These are phyloP conservation scores for Mycena vulgaris DNA, from an alignment of 768 basidiomycete genomes.

Conservation along the genomic window DNA sequence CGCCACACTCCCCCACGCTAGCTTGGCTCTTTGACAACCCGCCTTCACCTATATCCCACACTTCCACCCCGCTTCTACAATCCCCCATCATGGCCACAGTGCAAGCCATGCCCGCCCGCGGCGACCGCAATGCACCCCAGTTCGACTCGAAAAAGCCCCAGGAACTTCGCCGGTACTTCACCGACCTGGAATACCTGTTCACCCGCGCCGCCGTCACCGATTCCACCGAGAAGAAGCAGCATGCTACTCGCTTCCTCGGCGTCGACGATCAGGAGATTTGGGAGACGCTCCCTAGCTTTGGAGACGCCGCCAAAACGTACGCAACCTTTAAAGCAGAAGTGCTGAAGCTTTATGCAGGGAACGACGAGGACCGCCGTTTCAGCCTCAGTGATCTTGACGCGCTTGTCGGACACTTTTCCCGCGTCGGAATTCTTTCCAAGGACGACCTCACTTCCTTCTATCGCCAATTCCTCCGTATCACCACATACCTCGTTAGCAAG, in stretches of 20 bases:
- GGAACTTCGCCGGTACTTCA: conserved; percentile 40
- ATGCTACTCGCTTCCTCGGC: conserved; percentile 31
- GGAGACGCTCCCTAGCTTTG: conserved; percentile 34
- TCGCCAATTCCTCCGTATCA: conserved; percentile 42
- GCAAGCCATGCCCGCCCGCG: conserved; percentile 39
- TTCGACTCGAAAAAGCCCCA: conserved; percentile 38
- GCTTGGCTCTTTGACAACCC: background rate
- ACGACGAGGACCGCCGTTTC: conserved; percentile 37
- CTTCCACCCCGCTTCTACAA: background rate
- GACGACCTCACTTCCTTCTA: conserved; percentile 41
- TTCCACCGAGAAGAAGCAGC: conserved; percentile 35
- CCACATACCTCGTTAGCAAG: conserved; percentile 39
- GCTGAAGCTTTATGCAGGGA: conserved; percentile 43
- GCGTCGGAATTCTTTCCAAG: conserved; percentile 35
- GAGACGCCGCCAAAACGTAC: conserved; percentile 29
- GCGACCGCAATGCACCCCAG: conserved; percentile 37
- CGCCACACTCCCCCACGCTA: background rate
- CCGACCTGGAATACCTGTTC: conserved; percentile 36
- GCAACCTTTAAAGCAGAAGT: conserved; percentile 43
- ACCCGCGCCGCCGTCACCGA: conserved; percentile 15
- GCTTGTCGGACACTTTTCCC: conserved; percentile 39
- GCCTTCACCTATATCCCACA: background rate
- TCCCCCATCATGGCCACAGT: conserved; percentile 6
- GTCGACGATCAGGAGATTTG: conserved; percentile 40
- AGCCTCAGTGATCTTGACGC: conserved; percentile 41